Evolutionary conservation across 805 yeast species (phyloP).

Genomic region (Monosporozyma solicola): DNA sequence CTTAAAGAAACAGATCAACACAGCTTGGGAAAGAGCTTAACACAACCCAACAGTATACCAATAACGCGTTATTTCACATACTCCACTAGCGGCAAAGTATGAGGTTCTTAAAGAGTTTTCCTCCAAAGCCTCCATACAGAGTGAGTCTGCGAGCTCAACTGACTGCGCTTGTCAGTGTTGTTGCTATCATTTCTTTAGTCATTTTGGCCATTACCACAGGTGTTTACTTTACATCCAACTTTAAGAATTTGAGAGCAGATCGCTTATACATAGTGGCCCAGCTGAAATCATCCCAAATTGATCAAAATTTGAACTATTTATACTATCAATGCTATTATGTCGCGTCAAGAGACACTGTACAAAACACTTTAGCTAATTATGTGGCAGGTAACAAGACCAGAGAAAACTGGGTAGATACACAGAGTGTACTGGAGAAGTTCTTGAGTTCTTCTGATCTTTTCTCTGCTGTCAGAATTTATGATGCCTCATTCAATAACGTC

Average conservation of each 20-base stretch:
- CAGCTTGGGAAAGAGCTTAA: neutral
- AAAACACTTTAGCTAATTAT: conserved; percentile 49
- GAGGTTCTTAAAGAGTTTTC: neutral
- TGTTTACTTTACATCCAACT: conserved; percentile 58
- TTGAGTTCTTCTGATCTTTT: conserved; percentile 55
- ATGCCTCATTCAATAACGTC: conserved; percentile 44
- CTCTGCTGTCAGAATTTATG: conserved; percentile 59
- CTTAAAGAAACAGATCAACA: neutral
- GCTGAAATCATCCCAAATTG: conserved; percentile 69
- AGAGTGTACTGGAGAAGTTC: conserved; percentile 47
- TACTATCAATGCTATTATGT: conserved; percentile 65
- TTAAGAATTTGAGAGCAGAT: conserved; percentile 55
- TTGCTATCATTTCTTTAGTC: conserved; percentile 59
- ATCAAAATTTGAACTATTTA: conserved; percentile 52
- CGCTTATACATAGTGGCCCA: conserved; percentile 71
- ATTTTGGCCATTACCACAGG: conserved; percentile 71
- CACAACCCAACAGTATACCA: neutral
- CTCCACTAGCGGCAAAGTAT: neutral
- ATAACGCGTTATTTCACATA: neutral
- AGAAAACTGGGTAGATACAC: conserved; percentile 39
- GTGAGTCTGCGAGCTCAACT: conserved; percentile 72
- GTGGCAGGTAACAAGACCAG: conserved; percentile 64
- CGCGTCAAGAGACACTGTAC: conserved; percentile 51
- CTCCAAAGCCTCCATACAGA: conserved; percentile 32
- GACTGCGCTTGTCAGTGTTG: conserved; percentile 57